Percentiles rank a stretch among this genome's conserved stretches.
phyloP scores from a whole-genome alignment of 352 stramenopile species.

The Globisporangium radiosum region DNA sequence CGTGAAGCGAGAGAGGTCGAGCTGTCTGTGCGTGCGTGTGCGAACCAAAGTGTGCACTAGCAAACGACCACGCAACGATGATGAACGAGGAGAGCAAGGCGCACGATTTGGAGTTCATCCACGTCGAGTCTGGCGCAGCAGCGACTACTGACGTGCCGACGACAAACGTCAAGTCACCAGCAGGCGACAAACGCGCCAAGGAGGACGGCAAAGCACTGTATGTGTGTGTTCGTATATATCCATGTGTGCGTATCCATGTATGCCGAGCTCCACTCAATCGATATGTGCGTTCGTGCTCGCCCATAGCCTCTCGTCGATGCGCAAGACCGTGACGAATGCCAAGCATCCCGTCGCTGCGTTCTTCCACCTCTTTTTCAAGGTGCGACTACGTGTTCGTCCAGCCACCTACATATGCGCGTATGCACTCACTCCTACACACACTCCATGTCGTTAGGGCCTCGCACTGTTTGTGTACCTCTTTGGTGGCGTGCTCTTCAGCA shows the following conservation, averaged over 20 bases:
- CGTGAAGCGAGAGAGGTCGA: too few relatives aligned
- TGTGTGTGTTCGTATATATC: slow-evolving; percentile 7
- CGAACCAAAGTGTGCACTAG: too few relatives aligned
- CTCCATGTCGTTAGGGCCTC: slow-evolving; percentile 24
- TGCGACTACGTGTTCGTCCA: slow-evolving; percentile 1
- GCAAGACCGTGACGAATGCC: slow-evolving; percentile 58
- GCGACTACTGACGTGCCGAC: slow-evolving; percentile 5
- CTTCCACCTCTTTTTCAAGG: slow-evolving; percentile 98
- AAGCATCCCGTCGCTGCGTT: slow-evolving; percentile 93
- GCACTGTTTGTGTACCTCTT: slow-evolving; percentile 95
- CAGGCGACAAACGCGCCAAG: slow-evolving; percentile 14
- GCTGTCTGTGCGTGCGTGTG: too few relatives aligned
- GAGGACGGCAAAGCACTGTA: slow-evolving; percentile 59
- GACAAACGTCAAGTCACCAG: slow-evolving; percentile 14
- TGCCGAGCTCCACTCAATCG: too few relatives aligned
- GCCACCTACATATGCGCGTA: neutral
- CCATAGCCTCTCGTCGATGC: slow-evolving; percentile 58
- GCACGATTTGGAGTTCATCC: slow-evolving; percentile 76
- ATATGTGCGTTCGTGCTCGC: neutral
- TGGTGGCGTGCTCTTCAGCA: slow-evolving; percentile 83
- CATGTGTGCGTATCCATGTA: neutral
- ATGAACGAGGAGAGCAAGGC: slow-evolving; percentile 60
- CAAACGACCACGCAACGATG: slow-evolving; percentile 19
- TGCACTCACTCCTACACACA: neutral
- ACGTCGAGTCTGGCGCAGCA: slow-evolving; percentile 30